phyloP scores from a whole-genome alignment of 768 basidiomycete species.

The Leccinum ochraceum region DNA sequence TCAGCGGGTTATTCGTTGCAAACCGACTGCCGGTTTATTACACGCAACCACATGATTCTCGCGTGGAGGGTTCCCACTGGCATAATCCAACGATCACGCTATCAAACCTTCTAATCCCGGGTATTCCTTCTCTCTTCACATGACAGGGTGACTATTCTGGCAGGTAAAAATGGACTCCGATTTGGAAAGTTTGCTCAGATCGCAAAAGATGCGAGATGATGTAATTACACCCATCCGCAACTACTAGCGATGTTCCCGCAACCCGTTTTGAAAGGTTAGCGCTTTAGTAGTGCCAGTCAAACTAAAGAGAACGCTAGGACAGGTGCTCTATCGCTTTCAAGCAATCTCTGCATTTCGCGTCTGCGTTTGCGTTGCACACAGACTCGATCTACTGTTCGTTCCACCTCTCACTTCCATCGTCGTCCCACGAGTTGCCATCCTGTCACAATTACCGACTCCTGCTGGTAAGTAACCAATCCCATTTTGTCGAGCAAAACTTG shows the following conservation, averaged over 20 bases:
- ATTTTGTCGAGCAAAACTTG: neutral
- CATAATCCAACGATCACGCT: conserved; percentile 13
- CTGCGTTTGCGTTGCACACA: neutral
- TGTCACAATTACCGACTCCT: neutral
- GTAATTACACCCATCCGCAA: conserved; percentile 22
- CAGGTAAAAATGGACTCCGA: conserved; percentile 1
- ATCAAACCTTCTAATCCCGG: conserved; percentile 21
- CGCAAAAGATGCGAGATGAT: conserved; percentile 9
- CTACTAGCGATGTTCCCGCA: conserved; percentile 3
- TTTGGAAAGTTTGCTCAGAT: conserved; percentile 1
- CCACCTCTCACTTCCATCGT: neutral
- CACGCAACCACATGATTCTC: conserved; percentile 13
- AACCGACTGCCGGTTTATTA: neutral
- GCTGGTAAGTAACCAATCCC: conserved; percentile 10
- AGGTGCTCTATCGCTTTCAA: conserved; percentile 1
- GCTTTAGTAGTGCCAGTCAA: conserved; percentile 1
- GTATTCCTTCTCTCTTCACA: conserved; percentile 12
- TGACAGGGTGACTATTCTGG: conserved; percentile 6
- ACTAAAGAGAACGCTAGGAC: conserved; percentile 16
- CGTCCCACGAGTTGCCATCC: neutral
- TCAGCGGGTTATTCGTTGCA: neutral
- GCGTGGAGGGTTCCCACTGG: conserved; percentile 17
- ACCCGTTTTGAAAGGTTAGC: conserved; percentile 13
- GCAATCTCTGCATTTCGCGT: neutral
- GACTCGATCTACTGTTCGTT: neutral